phyloP scores from a whole-genome alignment of 257 asterid species.

The Solanum clarkiae region DNA sequence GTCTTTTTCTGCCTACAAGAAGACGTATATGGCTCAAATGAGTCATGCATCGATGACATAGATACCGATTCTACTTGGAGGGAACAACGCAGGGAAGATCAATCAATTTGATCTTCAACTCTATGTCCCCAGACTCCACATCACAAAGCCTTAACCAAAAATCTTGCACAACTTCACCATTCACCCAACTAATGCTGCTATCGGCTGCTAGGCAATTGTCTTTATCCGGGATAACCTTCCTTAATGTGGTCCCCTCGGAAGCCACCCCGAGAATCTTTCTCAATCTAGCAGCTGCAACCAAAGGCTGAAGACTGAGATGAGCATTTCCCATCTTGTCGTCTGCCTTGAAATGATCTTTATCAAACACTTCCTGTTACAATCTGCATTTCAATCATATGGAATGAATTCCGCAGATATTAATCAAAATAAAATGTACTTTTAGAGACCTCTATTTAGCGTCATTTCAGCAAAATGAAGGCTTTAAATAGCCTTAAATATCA shows the following conservation, averaged over 20 bases:
- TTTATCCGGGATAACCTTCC: slow-evolving; percentile 32
- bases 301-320: slow-evolving; percentile 26
- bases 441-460: neutral
- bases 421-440: neutral
- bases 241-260: slow-evolving; percentile 22
- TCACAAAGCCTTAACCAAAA: no score
- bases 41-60: neutral
- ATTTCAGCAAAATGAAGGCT: neutral
- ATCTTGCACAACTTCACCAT: neutral
- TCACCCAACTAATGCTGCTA: slow-evolving; percentile 22
- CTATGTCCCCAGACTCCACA: slow-evolving; percentile 3
- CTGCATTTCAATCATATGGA: neutral
- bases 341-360: slow-evolving; percentile 33
- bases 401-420: neutral
- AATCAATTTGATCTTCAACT: slow-evolving; percentile 21
- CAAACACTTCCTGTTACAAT: slow-evolving; percentile 30
- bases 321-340: slow-evolving; percentile 44
- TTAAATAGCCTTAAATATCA: neutral
- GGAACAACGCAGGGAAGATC: slow-evolving; percentile 10
- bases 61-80: neutral
- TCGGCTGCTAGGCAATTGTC: slow-evolving; percentile 36
- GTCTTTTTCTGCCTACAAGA: neutral
- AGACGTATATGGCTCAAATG: neutral
- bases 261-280: slow-evolving; percentile 26
- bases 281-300: slow-evolving; percentile 27